These are phyloP conservation scores for Rutidosis leptorrhynchoides DNA, from an alignment of 129 eudicot species.

Conservation along the genomic window DNA sequence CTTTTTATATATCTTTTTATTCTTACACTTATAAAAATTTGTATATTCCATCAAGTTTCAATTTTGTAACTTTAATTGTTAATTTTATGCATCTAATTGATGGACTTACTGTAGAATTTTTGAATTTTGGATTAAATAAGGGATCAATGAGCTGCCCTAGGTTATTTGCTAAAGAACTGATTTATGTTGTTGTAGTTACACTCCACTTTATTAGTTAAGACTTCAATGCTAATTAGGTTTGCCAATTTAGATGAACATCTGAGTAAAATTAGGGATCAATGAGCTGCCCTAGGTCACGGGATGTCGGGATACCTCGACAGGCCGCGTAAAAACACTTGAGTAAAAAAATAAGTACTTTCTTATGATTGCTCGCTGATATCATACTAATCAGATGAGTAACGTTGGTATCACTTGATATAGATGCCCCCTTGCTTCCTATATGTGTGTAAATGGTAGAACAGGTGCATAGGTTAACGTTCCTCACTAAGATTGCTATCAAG, in stretches of 20 bases:
- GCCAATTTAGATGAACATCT: not conserved
- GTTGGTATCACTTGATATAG: not conserved
- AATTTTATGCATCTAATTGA: too few species aligned
- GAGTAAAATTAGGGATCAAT: too few species aligned
- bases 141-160: not conserved
- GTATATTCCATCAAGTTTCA: not conserved
- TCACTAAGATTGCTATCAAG: not conserved
- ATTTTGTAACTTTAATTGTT: not conserved
- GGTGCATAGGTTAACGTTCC: not conserved
- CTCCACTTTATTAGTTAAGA: not conserved
- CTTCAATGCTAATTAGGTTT: not conserved
- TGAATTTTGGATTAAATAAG: conserved; percentile 5
- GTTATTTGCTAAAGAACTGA: not conserved
- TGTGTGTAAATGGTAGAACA: not conserved
- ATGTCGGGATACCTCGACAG: too few species aligned
- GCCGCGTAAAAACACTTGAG: too few species aligned
- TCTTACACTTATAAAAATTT: not conserved
- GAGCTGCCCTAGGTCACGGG: too few species aligned
- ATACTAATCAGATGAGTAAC: not conserved
- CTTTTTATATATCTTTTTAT: not conserved
- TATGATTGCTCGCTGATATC: conserved; percentile 3
- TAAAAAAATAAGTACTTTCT: too few species aligned
- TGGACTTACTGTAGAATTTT: not conserved
- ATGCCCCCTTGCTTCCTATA: not conserved
- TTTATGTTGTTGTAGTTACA: not conserved